Evolutionary conservation across 352 stramenopile genomes (phyloP), one percentile per base, ranked within the genome.

Genomic region (Phytophthora cactorum): DNA sequence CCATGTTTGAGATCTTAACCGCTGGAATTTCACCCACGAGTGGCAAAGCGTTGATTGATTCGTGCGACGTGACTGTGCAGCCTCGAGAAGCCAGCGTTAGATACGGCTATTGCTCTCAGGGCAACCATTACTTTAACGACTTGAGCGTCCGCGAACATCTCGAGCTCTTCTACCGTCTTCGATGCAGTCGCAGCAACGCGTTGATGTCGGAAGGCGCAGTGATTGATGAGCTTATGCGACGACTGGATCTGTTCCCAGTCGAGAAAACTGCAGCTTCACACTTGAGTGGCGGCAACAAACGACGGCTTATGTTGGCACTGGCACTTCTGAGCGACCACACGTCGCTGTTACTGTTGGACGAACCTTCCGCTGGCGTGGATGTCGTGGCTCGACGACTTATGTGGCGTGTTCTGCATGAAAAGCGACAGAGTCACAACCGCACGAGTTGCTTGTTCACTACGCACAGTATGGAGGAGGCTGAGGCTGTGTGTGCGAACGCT

Each of bases 1-100:
- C 97, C 3, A 98, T 97, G 50, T 99, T 99, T 62, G 86, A 93
- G 59, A 98, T 99, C 52, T 68, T 99, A 22, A 99, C 97, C 11
- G 96, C 92, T 27, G 90, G 96, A 29, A 76, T 97, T 41, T 73
- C 81, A 15, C 90, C 96, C 1, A 96, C 87, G 0, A 67, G 45
- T 15, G 91, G 90, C 5, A 74, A 66, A 8, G 88, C 80, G 6
- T 41, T 78, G 5, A 86, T 95, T 17, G 79, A 90, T 60, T 63
- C 55, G 4, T 82, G 73, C 10, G 81, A 96, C 56, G 86, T 86
- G 58, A 92, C 84, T 2, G 47, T 70, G 5, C 31, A 88, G 41
- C 81, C 86, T 5, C 79, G 86, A 49, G 65, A 74, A 6, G 77
- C 82, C 1, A 89, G 78, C 28, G 68, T 70, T n/a, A 64, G 70